Conservation (phyloP, 257 asterid species). For the Echium plantagineum region DNA sequence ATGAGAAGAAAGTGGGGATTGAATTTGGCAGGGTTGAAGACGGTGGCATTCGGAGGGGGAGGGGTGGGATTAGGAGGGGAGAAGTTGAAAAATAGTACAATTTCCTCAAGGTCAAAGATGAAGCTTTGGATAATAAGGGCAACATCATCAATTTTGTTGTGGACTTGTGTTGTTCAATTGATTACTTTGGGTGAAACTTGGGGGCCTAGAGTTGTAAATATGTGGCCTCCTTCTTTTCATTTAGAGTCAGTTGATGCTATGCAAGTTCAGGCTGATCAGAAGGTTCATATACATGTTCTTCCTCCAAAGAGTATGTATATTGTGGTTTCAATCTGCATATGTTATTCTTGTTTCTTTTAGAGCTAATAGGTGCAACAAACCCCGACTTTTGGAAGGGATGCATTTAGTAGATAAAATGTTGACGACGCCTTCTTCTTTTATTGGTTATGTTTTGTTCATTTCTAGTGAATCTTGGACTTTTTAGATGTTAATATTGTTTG, state of each 20-base stretch:
- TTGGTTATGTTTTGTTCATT: background rate
- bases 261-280: slow-evolving; percentile 44
- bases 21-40: slow-evolving; percentile 49
- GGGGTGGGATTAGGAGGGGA: slow-evolving; percentile 28
- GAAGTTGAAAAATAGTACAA: slow-evolving; percentile 55
- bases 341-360: background rate
- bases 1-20: slow-evolving; percentile 43
- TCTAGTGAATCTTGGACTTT: background rate
- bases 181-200: slow-evolving; percentile 78
- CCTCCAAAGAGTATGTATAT: slow-evolving; percentile 84
- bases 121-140: slow-evolving; percentile 92
- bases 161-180: slow-evolving; percentile 91
- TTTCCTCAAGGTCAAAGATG: slow-evolving; percentile 61
- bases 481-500: background rate
- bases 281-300: slow-evolving; percentile 50
- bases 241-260: slow-evolving; percentile 51
- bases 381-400: too few relatives aligned
- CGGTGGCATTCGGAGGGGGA: slow-evolving; percentile 35
- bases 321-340: background rate
- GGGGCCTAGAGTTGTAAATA: slow-evolving; percentile 81
- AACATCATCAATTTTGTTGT: slow-evolving; percentile 59
- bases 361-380: too few relatives aligned
- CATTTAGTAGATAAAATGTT: too few relatives aligned
- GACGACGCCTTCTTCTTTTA: too few relatives aligned
- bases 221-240: slow-evolving; percentile 87